Conservation (phyloP, 2,329 filamentous ascomycete species). For the Pseudogymnoascus sp. region DNA sequence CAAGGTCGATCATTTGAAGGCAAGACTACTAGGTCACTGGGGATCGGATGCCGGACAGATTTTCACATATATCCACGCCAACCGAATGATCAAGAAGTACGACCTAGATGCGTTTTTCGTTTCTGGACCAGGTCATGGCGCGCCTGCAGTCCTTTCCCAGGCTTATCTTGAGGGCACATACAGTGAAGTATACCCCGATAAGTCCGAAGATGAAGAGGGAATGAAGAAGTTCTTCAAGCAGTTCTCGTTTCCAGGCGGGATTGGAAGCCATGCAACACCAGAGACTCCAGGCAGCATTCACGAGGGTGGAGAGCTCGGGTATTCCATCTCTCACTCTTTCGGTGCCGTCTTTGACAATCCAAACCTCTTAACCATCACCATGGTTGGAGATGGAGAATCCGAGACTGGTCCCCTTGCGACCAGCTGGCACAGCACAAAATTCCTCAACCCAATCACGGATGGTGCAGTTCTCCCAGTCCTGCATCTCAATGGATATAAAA, state of each 20-base stretch:
- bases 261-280: constrained; percentile 70
- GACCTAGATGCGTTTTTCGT: constrained; percentile 66
- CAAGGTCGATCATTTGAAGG: constrained; percentile 64
- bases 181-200: constrained; percentile 69
- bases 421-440: constrained; percentile 77
- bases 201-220: constrained; percentile 60
- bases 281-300: constrained; percentile 72
- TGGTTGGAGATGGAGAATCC: constrained; percentile 76
- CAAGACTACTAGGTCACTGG: constrained; percentile 69
- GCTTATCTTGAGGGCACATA: constrained; percentile 73
- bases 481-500: constrained; percentile 79
- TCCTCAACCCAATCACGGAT: constrained; percentile 70
- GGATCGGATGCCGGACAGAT: constrained; percentile 74
- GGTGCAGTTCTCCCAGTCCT: constrained; percentile 71
- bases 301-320: constrained; percentile 76
- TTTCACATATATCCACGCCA: constrained; percentile 78
- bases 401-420: constrained; percentile 74
- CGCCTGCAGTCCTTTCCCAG: constrained; percentile 68
- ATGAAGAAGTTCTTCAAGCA: constrained; percentile 73
- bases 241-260: constrained; percentile 74
- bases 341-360: constrained; percentile 71
- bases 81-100: constrained; percentile 74
- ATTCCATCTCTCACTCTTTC: constrained; percentile 72
- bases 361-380: constrained; percentile 65
- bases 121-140: constrained; percentile 71